Evolutionary conservation across 768 basidiomycete species (phyloP).

Genomic region (Gloeophyllum trabeum): DNA sequence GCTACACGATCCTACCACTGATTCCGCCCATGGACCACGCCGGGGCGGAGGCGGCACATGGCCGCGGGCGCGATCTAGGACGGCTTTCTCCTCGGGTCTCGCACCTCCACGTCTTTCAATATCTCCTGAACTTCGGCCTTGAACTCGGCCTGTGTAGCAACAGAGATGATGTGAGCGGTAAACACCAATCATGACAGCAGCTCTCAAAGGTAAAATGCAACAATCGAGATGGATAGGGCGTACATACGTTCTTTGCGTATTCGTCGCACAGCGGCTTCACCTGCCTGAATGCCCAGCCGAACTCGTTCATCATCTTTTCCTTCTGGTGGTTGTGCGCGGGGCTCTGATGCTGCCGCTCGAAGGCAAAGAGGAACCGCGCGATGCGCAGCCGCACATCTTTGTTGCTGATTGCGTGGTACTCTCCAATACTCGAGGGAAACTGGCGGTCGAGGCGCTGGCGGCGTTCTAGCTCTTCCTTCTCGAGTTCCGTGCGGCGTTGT

Average conservation of each 20-base stretch:
- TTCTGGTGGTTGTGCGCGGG: conserved; percentile 13
- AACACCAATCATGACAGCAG: too few relatives aligned
- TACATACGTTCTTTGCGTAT: conserved; percentile 31
- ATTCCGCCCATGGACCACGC: too few relatives aligned
- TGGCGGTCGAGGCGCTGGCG: conserved; percentile 18
- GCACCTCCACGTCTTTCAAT: not conserved
- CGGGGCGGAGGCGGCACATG: too few relatives aligned
- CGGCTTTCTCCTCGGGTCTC: not conserved
- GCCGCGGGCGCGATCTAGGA: too few relatives aligned
- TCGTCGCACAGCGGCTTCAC: conserved; percentile 29
- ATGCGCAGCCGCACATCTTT: conserved; percentile 37
- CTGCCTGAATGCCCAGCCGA: conserved; percentile 40
- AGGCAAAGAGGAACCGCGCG: conserved; percentile 30
- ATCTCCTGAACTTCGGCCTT: not conserved
- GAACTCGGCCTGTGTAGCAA: not conserved
- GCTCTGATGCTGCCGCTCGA: too few relatives aligned
- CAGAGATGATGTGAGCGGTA: too few relatives aligned
- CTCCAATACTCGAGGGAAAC: conserved; percentile 19
- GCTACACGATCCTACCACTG: too few relatives aligned
- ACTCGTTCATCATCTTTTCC: conserved; percentile 37
- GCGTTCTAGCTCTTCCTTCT: conserved; percentile 10
- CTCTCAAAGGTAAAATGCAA: not conserved
- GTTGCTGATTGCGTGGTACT: conserved; percentile 18
- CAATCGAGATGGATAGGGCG: not conserved
- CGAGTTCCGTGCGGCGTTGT: conserved; percentile 7